Base-by-base conservation (phyloP, 768 basidiomycete genomes). In the Pulveroboletus sp. region DNA sequence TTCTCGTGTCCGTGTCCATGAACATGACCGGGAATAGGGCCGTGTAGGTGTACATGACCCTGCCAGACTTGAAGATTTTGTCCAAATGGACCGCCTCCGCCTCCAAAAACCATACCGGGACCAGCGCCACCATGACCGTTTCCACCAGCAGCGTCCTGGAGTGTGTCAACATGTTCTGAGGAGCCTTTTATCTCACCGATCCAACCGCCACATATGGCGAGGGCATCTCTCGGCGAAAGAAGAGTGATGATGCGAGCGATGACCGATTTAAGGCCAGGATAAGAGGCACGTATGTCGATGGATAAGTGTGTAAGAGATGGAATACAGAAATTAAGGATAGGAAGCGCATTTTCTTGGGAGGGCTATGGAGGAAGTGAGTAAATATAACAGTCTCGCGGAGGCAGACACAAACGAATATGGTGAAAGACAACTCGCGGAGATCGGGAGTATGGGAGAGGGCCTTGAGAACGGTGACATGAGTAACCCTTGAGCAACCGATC, bases 351-450 rank as follows among this genome's bases (percentile, higher is more conserved):
- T 3, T 54, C 59, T 26, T 60, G 53, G 36, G 48, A 44, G 6
- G 63, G 57, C 57, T 59, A 24, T 21, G 18, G 17, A 26, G 11
- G 32, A 6, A 9, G 46, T 35, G 45, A 51, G 47, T 43, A 31
- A 27, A 45, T 30, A 48, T 42, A 13, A 43, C 7, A 27, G 43
- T 38, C 24, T 10, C 1, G 39, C 10, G 0, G 1, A n/a, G 17
- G 13, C 26, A 7, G 10, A 65, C 1, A 11, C 81, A 51, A 49
- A 87, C 85, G 50, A 76, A 75, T 39, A 76, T 73, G 14, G 82
- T 81, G 27, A 88, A 70, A 1, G 84, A 81, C 1, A 89, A 70
- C 49, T 74, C 81, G 55, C 80, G 77, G 10, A 89, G 72, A 6
- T 69, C 59, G 0, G 84, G 84, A 0, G 78, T 80, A 42, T 79